Evolutionary conservation across 768 basidiomycete genomes (phyloP), one percentile per base, ranked within the genome.

Genomic region (Scleroderma bovista): DNA sequence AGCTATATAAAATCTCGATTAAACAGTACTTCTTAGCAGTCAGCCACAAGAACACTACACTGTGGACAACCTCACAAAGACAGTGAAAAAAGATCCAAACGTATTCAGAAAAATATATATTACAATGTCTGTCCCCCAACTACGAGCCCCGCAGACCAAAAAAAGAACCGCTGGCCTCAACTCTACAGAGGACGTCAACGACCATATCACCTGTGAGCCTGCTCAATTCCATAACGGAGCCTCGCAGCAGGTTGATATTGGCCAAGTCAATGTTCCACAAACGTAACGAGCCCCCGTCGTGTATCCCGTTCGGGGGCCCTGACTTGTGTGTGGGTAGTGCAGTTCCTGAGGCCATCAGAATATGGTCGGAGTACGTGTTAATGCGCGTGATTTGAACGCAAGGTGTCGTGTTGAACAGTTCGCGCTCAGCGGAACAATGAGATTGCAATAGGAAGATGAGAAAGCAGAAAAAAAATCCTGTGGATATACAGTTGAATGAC

Each of bases 261-360:
- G 58, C 60, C 66, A 59, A 54, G 52, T 81, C 52, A 53, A 69
- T 84, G 54, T 84, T 78, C 82, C 83, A 84, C 75, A 70, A 79
- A 78, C 81, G 81, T 84, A 84, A 84, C 83, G 83, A 77, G 72
- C 76, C 73, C 76, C 69, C 60, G 72, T 68, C 69, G 69, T 79
- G 58, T 34, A 3, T 60, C 44, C 34, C 61, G 56, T 63, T 71
- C 73, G 71, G 69, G 73, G 70, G 74, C 77, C 83, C 83, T 84
- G 83, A 84, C 83, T 79, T 70, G 73, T 80, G 76, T 54, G 59
- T 67, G 68, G 65, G 66, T 36, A 4, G 9, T 36, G 34, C 13
- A 46, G 13, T 36, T 34, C 47, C 7, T 22, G 26, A 22, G 26
- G 29, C 7, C 6, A 16, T 8, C 8, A 19, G 6, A 19, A 20